phyloP scores from a whole-genome alignment of 179 eudicot species.

The Actinidia polygama region DNA sequence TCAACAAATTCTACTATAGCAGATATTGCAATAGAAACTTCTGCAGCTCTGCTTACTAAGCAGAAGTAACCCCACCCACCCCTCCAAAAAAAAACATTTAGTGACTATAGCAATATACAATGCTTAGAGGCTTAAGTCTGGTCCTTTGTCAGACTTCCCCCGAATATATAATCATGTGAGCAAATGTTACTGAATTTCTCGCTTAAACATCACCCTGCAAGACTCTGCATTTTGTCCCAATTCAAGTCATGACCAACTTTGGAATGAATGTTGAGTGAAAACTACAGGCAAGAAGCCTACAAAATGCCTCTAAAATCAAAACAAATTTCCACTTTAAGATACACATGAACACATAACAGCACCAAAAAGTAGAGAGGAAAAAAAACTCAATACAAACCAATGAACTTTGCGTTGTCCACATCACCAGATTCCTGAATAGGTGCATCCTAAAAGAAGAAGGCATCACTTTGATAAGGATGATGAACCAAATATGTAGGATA shows the following conservation, averaged over 20 bases:
- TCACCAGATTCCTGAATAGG: constrained; percentile 94
- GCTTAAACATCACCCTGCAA: not conserved
- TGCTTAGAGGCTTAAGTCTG: not conserved
- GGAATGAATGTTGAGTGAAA: not conserved
- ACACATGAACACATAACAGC: not conserved
- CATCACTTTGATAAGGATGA: not conserved
- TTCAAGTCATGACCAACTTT: not conserved
- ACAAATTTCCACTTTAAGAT: not conserved
- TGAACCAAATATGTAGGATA: not conserved
- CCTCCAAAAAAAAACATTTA: too few species aligned
- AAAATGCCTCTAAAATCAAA: not conserved
- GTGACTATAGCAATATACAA: too few species aligned
- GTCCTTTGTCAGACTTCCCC: not conserved
- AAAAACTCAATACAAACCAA: constrained; percentile 45
- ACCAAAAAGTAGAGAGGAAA: not conserved
- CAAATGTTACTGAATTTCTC: constrained; percentile 5
- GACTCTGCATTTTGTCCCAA: not conserved
- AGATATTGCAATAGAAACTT: not conserved
- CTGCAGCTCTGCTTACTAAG: constrained; percentile 5
- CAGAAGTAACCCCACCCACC: too few species aligned
- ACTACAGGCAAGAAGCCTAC: constrained; percentile 7
- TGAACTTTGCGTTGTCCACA: constrained; percentile 83
- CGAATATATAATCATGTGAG: too few species aligned
- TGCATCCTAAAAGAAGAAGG: constrained; percentile 75
- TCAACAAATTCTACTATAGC: not conserved